A percentile compares a stretch with the other conserved stretches of the same genome.
Evolutionary conservation across 2,329 filamentous ascomycete species (phyloP).

Genomic region (Fusarium staphyleae): DNA sequence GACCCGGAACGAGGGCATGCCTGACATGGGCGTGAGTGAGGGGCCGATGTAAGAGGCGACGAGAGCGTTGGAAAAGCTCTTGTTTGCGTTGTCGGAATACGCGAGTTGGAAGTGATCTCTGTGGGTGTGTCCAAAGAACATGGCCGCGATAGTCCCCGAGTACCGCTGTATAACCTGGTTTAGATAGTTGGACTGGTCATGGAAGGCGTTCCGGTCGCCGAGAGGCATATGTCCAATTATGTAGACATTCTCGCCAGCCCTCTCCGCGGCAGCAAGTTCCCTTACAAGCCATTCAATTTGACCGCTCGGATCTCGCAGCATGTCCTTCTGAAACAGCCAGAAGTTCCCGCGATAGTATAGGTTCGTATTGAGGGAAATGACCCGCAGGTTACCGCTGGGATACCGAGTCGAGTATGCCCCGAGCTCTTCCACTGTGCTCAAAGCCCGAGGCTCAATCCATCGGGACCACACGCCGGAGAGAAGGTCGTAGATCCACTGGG

Average conservation of each 20-base stretch:
- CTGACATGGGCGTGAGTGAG: slow-evolving; percentile 61
- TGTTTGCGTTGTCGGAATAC: slow-evolving; percentile 57
- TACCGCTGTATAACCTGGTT: slow-evolving; percentile 63
- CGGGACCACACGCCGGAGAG: slow-evolving; percentile 55
- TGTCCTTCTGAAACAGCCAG: slow-evolving; percentile 59
- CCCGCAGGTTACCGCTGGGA: slow-evolving; percentile 55
- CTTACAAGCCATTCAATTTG: slow-evolving; percentile 61
- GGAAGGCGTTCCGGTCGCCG: slow-evolving; percentile 59
- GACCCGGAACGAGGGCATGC: slow-evolving; percentile 63
- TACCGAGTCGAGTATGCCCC: slow-evolving; percentile 60
- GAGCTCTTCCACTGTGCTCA: slow-evolving; percentile 47
- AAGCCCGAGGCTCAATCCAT: slow-evolving; percentile 52
- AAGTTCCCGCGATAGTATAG: slow-evolving; percentile 67
- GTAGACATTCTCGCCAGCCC: slow-evolving; percentile 59
- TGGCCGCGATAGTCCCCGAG: slow-evolving; percentile 58
- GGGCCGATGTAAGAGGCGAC: slow-evolving; percentile 62
- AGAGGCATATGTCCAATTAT: slow-evolving; percentile 65
- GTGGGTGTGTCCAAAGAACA: slow-evolving; percentile 67
- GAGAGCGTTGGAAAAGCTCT: slow-evolving; percentile 52
- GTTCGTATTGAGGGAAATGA: slow-evolving; percentile 68
- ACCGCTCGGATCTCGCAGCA: slow-evolving; percentile 58
- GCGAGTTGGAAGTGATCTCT: slow-evolving; percentile 63
- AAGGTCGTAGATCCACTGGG: slow-evolving; percentile 61
- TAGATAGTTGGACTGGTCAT: slow-evolving; percentile 59
- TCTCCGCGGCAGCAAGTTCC: slow-evolving; percentile 62